phyloP scores from a whole-genome alignment of 371 early-diverging fungal species.

The Polyrhizophydium stewartii region DNA sequence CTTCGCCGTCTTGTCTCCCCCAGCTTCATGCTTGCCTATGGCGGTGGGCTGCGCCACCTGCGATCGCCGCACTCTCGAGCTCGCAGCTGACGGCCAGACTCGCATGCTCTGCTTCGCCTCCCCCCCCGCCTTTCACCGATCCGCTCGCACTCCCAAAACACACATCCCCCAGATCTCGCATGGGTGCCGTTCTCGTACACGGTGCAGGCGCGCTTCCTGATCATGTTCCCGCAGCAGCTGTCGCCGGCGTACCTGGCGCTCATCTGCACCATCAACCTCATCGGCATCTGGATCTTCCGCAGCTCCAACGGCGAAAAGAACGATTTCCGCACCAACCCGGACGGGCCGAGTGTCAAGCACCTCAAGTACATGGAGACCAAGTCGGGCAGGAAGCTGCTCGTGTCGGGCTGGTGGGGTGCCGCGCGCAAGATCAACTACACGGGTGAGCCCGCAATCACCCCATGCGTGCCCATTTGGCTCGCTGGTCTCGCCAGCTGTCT shows the following conservation, averaged over 20 bases:
- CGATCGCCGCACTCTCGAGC: too few species aligned
- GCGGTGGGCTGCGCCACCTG: too few species aligned
- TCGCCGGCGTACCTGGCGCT: slow-evolving; percentile 27
- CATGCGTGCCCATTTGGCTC: background rate
- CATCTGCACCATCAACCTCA: slow-evolving; percentile 53
- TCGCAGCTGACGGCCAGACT: too few species aligned
- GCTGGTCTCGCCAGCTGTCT: background rate
- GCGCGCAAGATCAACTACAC: slow-evolving; percentile 89
- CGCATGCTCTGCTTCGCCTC: too few species aligned
- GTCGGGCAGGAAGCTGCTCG: slow-evolving; percentile 73
- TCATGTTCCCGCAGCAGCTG: slow-evolving; percentile 59
- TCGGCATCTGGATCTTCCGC: slow-evolving; percentile 83
- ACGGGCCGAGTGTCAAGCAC: slow-evolving; percentile 54
- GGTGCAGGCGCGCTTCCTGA: slow-evolving; percentile 83
- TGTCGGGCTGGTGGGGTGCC: slow-evolving; percentile 90
- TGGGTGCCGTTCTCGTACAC: slow-evolving; percentile 91
- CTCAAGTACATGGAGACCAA: slow-evolving; percentile 77
- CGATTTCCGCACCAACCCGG: slow-evolving; percentile 73
- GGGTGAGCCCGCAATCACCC: slow-evolving; percentile 6
- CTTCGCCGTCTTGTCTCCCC: background rate
- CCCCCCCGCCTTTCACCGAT: too few species aligned
- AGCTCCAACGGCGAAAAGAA: slow-evolving; percentile 86
- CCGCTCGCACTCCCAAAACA: background rate
- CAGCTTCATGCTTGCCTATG: slow-evolving; percentile 75
- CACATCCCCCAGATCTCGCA: slow-evolving; percentile 46